phyloP scores from a whole-genome alignment of 164 flowering plant species.

The Magnolia changhungtana region DNA sequence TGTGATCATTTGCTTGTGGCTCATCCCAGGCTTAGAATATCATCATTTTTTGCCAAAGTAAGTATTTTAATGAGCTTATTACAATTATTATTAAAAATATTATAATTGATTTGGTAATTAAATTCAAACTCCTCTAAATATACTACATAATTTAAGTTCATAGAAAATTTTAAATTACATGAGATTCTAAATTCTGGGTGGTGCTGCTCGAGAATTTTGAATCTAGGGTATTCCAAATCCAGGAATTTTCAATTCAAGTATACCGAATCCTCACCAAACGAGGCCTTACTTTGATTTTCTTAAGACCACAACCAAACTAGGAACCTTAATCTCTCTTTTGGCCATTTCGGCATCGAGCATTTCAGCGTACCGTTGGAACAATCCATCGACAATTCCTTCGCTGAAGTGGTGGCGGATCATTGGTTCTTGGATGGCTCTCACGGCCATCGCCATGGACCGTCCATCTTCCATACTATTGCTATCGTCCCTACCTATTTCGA shows the following conservation, averaged over 20 bases:
- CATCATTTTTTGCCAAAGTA: too few relatives aligned
- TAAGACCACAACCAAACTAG: slow-evolving; percentile 46
- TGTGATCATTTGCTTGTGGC: too few relatives aligned
- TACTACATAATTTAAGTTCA: too few relatives aligned
- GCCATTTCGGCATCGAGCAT: slow-evolving; percentile 62
- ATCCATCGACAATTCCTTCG: slow-evolving; percentile 45
- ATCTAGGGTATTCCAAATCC: too few relatives aligned
- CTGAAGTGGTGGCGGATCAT: slow-evolving; percentile 71
- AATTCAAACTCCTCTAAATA: too few relatives aligned
- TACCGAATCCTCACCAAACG: too few relatives aligned
- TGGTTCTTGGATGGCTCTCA: slow-evolving; percentile 78
- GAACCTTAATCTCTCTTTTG: slow-evolving; percentile 47
- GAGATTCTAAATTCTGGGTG: neutral
- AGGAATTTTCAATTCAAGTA: too few relatives aligned
- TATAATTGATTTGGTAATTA: too few relatives aligned
- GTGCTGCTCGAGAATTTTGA: neutral
- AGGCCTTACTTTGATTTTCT: slow-evolving; percentile 23
- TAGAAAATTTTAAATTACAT: too few relatives aligned
- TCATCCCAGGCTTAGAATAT: too few relatives aligned
- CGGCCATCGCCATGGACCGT: slow-evolving; percentile 45
- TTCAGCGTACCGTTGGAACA: slow-evolving; percentile 56
- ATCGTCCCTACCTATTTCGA: slow-evolving; percentile 37
- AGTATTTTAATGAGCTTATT: too few relatives aligned
- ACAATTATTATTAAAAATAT: too few relatives aligned
- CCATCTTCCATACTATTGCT: slow-evolving; percentile 36